These are phyloP conservation scores for Citrullus mucosospermus DNA, from an alignment of 306 rosid genomes.

Conservation along the genomic window DNA sequence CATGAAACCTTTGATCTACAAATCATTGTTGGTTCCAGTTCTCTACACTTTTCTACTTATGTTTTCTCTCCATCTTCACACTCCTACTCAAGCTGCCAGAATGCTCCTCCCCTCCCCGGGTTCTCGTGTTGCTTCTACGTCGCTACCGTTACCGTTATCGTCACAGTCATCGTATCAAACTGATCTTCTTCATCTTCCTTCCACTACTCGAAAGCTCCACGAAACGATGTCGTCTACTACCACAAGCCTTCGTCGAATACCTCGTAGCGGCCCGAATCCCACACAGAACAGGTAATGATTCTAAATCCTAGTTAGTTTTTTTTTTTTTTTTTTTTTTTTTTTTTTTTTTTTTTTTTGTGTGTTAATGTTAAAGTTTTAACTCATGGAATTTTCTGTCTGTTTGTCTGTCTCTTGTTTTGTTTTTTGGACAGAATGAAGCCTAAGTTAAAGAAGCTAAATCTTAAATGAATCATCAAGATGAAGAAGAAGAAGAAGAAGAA, in stretches of 20 bases:
- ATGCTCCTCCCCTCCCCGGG: constrained; percentile 8
- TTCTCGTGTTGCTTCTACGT: constrained; percentile 19
- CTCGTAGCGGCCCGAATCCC: constrained; percentile 76
- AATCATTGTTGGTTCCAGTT: constrained; percentile 30
- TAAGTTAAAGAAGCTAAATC: background rate
- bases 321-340: background rate
- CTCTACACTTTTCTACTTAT: constrained; percentile 31
- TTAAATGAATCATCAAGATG: background rate
- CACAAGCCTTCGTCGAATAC: constrained; percentile 54
- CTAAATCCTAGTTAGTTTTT: background rate
- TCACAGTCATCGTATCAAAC: background rate
- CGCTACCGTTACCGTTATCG: background rate
- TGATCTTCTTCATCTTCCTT: background rate
- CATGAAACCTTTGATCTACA: constrained; percentile 38
- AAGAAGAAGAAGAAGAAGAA: background rate
- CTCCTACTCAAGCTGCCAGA: constrained; percentile 15
- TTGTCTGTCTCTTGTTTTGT: background rate
- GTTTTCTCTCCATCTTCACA: constrained; percentile 22
- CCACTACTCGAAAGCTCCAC: background rate
- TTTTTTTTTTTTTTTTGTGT: too few relatives aligned
- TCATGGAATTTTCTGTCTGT: background rate
- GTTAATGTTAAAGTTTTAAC: background rate
- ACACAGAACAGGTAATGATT: constrained; percentile 64
- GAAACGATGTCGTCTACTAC: constrained; percentile 2
- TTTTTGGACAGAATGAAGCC: background rate